These are phyloP conservation scores for Brettanomyces anomalus DNA, from an alignment of 805 yeast species.

Conservation along the genomic window DNA sequence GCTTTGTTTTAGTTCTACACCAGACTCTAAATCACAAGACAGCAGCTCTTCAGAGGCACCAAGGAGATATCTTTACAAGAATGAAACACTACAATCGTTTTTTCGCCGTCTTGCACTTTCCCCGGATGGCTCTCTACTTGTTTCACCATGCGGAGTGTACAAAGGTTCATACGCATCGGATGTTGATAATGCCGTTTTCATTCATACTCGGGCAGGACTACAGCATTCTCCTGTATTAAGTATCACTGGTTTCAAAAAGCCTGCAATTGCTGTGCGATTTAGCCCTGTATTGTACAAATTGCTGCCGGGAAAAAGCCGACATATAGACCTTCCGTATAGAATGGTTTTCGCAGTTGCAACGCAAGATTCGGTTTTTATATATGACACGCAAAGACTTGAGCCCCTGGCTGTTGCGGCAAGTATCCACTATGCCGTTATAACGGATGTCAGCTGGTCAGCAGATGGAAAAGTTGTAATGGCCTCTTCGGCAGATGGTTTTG, in stretches of 20 bases:
- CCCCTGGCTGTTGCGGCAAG: conserved; percentile 73
- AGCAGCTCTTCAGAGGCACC: conserved; percentile 31
- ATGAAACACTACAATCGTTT: conserved; percentile 84
- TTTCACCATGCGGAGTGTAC: conserved; percentile 71
- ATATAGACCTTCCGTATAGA: conserved; percentile 60
- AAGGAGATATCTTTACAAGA: conserved; percentile 53
- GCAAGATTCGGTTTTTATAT: conserved; percentile 71
- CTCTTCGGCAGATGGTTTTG: conserved; percentile 89
- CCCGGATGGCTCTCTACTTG: conserved; percentile 77
- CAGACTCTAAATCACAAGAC: not conserved
- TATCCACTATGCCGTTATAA: conserved; percentile 79
- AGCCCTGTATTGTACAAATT: conserved; percentile 55
- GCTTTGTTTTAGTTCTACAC: conserved; percentile 20
- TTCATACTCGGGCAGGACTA: conserved; percentile 66
- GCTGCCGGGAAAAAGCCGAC: conserved; percentile 12
- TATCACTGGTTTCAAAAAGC: conserved; percentile 70
- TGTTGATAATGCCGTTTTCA: conserved; percentile 58
- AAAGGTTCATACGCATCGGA: conserved; percentile 16
- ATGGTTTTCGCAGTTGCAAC: conserved; percentile 92
- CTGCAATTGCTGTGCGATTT: conserved; percentile 77
- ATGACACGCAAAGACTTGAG: conserved; percentile 61
- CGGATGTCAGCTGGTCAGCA: conserved; percentile 78
- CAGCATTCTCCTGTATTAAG: conserved; percentile 66
- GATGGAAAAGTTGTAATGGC: conserved; percentile 66
- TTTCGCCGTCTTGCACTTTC: conserved; percentile 81